Evolutionary conservation across 2,329 filamentous ascomycete species (phyloP).

Genomic region (Pezicula carpinea): DNA sequence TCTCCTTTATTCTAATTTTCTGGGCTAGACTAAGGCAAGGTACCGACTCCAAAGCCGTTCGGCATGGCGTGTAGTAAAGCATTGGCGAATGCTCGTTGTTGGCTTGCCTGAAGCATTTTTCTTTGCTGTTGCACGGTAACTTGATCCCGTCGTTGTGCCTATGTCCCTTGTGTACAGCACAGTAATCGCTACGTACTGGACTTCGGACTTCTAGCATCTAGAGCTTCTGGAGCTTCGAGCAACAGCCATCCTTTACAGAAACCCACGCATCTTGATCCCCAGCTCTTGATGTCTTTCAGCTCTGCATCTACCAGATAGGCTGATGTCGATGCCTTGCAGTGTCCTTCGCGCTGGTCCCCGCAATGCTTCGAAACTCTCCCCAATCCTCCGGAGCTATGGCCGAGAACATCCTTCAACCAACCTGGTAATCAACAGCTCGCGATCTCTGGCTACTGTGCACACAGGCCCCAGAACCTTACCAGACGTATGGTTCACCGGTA

Average conservation of each 20-base stretch:
- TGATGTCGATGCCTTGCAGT: slow-evolving; percentile 26
- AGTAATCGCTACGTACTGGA: too few species aligned
- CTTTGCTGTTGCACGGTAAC: too few species aligned
- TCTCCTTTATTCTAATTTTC: too few species aligned
- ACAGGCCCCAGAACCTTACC: slow-evolving; percentile 22
- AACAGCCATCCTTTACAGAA: neutral
- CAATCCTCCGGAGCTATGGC: slow-evolving; percentile 5
- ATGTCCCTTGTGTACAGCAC: too few species aligned
- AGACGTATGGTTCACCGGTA: slow-evolving; percentile 41
- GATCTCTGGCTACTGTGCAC: slow-evolving; percentile 22
- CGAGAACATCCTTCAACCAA: slow-evolving; percentile 2
- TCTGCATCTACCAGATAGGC: slow-evolving; percentile 11
- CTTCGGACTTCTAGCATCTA: too few species aligned
- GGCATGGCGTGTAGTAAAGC: neutral
- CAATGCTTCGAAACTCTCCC: slow-evolving; percentile 14
- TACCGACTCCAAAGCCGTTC: neutral
- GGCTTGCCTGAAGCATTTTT: too few species aligned
- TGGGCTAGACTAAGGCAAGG: too few species aligned
- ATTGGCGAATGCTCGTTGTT: too few species aligned
- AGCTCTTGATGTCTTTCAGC: slow-evolving; percentile 17
- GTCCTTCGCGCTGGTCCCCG: slow-evolving; percentile 18
- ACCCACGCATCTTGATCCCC: neutral
- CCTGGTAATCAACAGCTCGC: slow-evolving; percentile 7
- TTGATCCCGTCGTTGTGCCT: too few species aligned
- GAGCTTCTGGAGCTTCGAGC: too few species aligned